Evolutionary conservation across 1,139 yeast genomes (phyloP).

Genomic region (Blastobotrys arbuscula): DNA sequence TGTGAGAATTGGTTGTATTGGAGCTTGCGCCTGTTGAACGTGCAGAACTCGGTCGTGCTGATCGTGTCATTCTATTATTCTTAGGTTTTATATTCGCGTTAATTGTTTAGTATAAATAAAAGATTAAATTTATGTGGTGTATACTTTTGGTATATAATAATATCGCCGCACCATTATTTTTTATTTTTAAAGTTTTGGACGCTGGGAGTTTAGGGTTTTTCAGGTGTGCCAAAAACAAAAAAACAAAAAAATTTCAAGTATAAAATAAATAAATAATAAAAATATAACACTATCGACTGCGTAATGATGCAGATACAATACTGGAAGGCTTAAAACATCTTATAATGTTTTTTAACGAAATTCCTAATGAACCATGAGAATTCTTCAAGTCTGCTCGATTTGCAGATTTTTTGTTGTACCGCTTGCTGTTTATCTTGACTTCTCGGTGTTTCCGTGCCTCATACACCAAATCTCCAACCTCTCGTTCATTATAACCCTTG

Average conservation of each 20-base stretch:
- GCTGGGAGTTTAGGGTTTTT: too few species aligned
- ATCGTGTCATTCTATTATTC: too few species aligned
- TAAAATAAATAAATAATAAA: neutral
- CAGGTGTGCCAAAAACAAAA: too few species aligned
- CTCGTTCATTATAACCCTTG: neutral
- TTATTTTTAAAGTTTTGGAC: too few species aligned
- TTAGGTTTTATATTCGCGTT: too few species aligned
- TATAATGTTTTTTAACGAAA: neutral
- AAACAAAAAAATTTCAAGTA: too few species aligned
- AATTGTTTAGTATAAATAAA: too few species aligned
- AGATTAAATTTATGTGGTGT: too few species aligned
- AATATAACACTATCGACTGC: neutral
- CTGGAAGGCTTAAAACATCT: neutral
- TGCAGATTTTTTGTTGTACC: neutral
- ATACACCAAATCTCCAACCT: constrained; percentile 4
- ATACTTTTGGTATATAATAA: too few species aligned
- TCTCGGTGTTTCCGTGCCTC: constrained; percentile 1
- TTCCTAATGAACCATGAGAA: neutral
- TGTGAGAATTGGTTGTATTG: too few species aligned
- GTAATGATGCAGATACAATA: neutral
- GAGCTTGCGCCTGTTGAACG: neutral
- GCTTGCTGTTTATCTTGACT: neutral
- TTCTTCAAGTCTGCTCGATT: neutral
- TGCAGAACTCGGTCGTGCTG: too few species aligned
- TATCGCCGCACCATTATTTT: too few species aligned